A percentile compares a stretch with the other conserved stretches of the same genome.
phyloP scores from a whole-genome alignment of 768 basidiomycete species.

The Ephemerocybe angulata region DNA sequence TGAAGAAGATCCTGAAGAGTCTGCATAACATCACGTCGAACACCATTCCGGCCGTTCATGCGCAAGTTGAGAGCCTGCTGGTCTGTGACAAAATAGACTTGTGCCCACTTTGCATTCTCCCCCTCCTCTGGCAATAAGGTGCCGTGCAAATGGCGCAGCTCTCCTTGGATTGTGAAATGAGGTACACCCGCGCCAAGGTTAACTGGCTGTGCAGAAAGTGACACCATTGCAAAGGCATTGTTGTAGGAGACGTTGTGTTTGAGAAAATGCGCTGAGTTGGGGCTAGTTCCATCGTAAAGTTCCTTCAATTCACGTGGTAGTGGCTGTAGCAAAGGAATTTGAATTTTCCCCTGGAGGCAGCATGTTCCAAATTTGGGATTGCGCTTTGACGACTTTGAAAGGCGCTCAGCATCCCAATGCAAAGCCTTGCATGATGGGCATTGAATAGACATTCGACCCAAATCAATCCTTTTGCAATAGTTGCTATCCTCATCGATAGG shows the following conservation, averaged over 20 bases:
- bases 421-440: background rate
- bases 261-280: background rate
- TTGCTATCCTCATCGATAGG: background rate
- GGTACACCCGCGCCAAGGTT: conserved; percentile 7
- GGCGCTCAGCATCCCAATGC: background rate
- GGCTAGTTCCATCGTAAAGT: conserved; percentile 2
- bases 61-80: conserved; percentile 3
- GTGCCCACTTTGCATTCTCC: conserved; percentile 7
- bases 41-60: background rate
- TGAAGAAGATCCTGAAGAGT: conserved; percentile 12
- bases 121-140: conserved; percentile 6
- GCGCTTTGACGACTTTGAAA: background rate
- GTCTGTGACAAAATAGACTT: conserved; percentile 12
- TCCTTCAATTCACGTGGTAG: background rate
- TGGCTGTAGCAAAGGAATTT: background rate
- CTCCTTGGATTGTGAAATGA: conserved; percentile 13
- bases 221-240: conserved; percentile 14
- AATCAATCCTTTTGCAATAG: background rate
- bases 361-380: background rate
- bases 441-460: conserved; percentile 1
- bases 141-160: conserved; percentile 9
- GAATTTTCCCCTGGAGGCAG: background rate
- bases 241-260: conserved; percentile 8
- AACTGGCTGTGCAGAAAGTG: conserved; percentile 1
- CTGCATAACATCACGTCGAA: conserved; percentile 4